Base-by-base conservation (phyloP, 2,329 filamentous ascomycete species). In the Esteya vermicola region DNA sequence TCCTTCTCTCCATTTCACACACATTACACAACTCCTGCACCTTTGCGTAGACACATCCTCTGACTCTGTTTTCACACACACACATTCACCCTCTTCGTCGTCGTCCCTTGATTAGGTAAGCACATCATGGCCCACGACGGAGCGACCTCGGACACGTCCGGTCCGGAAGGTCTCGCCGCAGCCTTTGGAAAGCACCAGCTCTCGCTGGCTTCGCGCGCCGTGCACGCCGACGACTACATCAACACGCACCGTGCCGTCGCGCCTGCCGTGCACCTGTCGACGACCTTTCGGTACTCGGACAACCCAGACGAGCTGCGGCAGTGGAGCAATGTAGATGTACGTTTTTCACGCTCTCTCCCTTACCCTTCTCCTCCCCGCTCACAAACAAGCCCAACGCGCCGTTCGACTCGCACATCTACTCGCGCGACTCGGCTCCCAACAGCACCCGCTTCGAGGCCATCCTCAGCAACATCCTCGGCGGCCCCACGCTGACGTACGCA, bases 211-310 rank as follows among this genome's bases (percentile, higher is more conserved):
- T 85, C 85, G 6, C 70, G 74, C 41, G 73, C 81, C n/a, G 65
- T 93, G 47, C 86, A 93, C 57, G 84, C 81, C 46, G 86, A 93
- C 53, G 79, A 93, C 61, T 67, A 67, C 51, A 70, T 91, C 51
- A 84, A 85, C 58, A 61, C 68, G 26, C 74, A 82, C 49, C 68
- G 76, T 38, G 85, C 91, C 54, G 81, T 96, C 41, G 86, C 89
- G 12, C 89, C 91, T 43, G 77, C 89, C 4, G 68, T 96, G 54
- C 89, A 96, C 57, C 76, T 93, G 47, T 86, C 85, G 45, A 95
- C 89, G 12, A 96, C 85, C 14, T 96, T 85, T 60, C 78, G 85
- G 50, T 96, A 95, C 58, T 65, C 69, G 22, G 60, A 66, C 39
- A 70, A 94, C 54, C 83, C 85, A 2, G 69, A 77, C 6, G 57